A percentile compares a stretch with the other conserved stretches of the same genome.
phyloP scores from a whole-genome alignment of 1,284 basidiomycete genomes.

The Phenoliferia sp. region DNA sequence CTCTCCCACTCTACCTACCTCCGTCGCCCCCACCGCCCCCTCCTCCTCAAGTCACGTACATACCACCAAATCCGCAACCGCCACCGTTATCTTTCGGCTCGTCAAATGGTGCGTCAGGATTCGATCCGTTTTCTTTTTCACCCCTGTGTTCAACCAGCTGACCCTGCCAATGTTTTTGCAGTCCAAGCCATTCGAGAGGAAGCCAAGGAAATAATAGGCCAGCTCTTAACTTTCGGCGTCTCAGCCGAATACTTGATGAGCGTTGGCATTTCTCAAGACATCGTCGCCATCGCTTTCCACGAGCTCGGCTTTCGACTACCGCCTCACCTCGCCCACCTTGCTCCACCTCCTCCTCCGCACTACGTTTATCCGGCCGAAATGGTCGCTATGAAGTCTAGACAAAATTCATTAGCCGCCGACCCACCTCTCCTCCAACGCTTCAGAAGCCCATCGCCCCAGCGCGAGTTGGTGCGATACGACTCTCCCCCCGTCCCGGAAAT shows the following conservation, averaged over 20 bases:
- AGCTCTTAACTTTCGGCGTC: slow-evolving; percentile 23
- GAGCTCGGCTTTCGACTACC: slow-evolving; percentile 14
- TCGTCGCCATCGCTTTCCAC: slow-evolving; percentile 13
- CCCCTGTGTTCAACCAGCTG: neutral
- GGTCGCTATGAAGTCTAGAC: neutral
- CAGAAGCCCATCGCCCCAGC: neutral
- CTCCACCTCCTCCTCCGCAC: neutral
- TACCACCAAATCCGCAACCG: neutral
- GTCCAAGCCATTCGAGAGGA: slow-evolving; percentile 16
- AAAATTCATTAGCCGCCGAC: neutral
- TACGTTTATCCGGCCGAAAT: neutral
- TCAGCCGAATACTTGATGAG: slow-evolving; percentile 22
- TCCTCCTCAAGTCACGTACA: neutral
- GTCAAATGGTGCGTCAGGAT: too few relatives aligned
- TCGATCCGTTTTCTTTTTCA: neutral
- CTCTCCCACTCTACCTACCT: neutral
- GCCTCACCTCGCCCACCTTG: neutral
- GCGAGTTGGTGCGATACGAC: too few relatives aligned
- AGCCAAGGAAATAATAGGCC: slow-evolving; percentile 18
- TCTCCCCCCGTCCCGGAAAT: too few relatives aligned
- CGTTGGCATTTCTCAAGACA: slow-evolving; percentile 21
- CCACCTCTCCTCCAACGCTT: neutral
- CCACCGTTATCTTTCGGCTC: too few relatives aligned
- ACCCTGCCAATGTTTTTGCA: neutral
- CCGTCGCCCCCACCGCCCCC: neutral